Percentiles rank a stretch among this genome's conserved stretches.
phyloP scores from a whole-genome alignment of 441 rosid genomes.

The Gossypium laxum region DNA sequence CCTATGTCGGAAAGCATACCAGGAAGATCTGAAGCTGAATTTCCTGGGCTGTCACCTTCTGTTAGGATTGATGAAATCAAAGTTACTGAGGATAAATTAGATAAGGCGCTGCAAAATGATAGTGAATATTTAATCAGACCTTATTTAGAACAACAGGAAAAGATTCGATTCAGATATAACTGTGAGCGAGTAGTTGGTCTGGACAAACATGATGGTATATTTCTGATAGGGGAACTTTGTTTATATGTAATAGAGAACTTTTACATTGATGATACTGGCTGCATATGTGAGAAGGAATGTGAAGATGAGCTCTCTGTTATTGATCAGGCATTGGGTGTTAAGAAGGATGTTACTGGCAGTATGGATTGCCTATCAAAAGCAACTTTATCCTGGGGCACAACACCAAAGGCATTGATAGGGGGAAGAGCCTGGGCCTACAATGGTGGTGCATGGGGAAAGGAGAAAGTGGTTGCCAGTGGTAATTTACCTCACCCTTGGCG shows the following conservation, averaged over 20 bases:
- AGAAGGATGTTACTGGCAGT: constrained; percentile 67
- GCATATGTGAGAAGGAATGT: constrained; percentile 92
- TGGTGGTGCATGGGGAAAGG: constrained; percentile 99
- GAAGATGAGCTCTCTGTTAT: constrained; percentile 98
- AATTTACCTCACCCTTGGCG: constrained; percentile 93
- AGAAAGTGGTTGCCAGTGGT: constrained; percentile 63
- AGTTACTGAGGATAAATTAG: constrained; percentile 60
- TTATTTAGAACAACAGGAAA: constrained; percentile 86
- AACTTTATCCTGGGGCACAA: constrained; percentile 60
- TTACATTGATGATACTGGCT: constrained; percentile 69
- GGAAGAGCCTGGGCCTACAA: constrained; percentile 99
- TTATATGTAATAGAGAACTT: constrained; percentile 93
- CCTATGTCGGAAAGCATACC: constrained; percentile 62
- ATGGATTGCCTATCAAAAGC: constrained; percentile 84
- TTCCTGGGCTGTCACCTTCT: constrained; percentile 68
- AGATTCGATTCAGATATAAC: constrained; percentile 81
- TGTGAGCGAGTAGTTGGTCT: constrained; percentile 96
- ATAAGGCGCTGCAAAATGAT: constrained; percentile 81
- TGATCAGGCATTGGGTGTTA: constrained; percentile 99
- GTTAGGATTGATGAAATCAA: constrained; percentile 55
- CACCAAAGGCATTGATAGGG: constrained; percentile 59
- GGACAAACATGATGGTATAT: constrained; percentile 98
- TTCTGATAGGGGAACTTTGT: constrained; percentile 86
- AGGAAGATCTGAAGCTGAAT: constrained; percentile 72
- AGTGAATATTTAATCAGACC: constrained; percentile 99